Base-by-base conservation (phyloP, 345 rosid species). In the Salix suchowensis region DNA sequence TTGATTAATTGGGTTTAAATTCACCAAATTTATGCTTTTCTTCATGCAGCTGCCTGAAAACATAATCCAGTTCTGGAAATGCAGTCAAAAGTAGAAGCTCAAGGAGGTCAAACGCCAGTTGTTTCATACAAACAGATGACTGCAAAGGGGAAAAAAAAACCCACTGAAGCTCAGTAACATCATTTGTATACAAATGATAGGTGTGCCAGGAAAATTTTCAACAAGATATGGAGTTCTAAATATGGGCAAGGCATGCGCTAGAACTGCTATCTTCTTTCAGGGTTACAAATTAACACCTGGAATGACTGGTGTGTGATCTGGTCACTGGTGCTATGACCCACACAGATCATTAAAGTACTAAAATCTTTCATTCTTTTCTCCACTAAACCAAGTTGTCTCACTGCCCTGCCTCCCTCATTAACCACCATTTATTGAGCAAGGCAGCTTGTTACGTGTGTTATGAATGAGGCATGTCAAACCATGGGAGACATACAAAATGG, bases 101-200 rank as follows among this genome's bases (percentile, higher is more conserved):
- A 23, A 94, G 78, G 73, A 96, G 88, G 78, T 90, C 97, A 73
- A 80, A 96, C 23, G 91, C 89, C 65, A 94, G 82, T 67, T 88
- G 92, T 87, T 93, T 94, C 80, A 94, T 78, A 76, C 94, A 90
- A 73, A 91, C 94, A 36, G 91, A 77, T 14, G 99, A 94, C 99
- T 96, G 87, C 85, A 81, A 18, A 21, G 12, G 16, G 30, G 34
- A 2, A 0, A 72, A 48, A 60, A 70, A 73, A 66, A 37, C 72
- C 24, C 44, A 68, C 42, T 24, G 79, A 66, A 74, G 64, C 55
- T 67, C 39, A 26, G 30, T 68, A 54, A 76, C 11, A 65, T 28
- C 26, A 62, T 71, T 11, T 60, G 58, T 18, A 52, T 19, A 19
- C 1, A 18, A 52, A 52, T 52, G 58, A 52, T 52, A 52, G 58